Percentiles rank a stretch among this genome's conserved stretches.
Evolutionary conservation across 1,139 yeast genomes (phyloP).

Genomic region (Geotrichum histeridarum): DNA sequence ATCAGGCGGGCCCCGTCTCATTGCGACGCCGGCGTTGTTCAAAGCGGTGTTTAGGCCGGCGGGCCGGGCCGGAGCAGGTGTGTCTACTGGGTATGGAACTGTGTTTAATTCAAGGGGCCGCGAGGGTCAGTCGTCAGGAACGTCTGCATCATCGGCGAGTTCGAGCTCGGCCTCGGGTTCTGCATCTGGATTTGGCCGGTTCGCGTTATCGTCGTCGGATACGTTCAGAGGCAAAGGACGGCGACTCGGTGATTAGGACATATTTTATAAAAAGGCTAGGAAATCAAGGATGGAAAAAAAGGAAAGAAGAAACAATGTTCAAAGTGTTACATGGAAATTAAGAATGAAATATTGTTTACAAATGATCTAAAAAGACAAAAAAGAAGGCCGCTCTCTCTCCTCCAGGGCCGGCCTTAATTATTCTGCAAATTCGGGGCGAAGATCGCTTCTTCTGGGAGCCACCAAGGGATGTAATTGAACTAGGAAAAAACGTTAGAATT

Average conservation of each 20-base stretch:
- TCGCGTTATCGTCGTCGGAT: conserved; percentile 18
- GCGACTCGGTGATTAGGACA: conserved; percentile 31
- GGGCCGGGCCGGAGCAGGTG: conserved; percentile 18
- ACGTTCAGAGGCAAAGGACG: conserved; percentile 26
- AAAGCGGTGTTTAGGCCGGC: conserved; percentile 23
- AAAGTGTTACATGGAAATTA: no score
- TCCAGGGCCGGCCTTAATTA: conserved; percentile 14
- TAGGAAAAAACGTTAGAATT: conserved; percentile 47
- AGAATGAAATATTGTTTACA: no score
- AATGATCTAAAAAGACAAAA: no score
- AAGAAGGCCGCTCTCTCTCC: no score
- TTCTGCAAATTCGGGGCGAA: conserved; percentile 57
- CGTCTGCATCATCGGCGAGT: background rate
- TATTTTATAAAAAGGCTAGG: no score
- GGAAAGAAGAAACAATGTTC: background rate
- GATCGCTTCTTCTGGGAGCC: conserved; percentile 63
- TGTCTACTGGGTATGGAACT: conserved; percentile 22
- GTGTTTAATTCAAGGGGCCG: conserved; percentile 15
- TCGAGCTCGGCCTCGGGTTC: background rate
- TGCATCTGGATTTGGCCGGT: conserved; percentile 15
- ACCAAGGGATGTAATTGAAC: conserved; percentile 74
- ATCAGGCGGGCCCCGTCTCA: conserved; percentile 25
- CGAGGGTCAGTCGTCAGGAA: background rate
- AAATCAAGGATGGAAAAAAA: background rate
- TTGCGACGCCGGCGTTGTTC: conserved; percentile 28